phyloP scores from a whole-genome alignment of 1,284 basidiomycete species.

The Cystobasidium sp. region DNA sequence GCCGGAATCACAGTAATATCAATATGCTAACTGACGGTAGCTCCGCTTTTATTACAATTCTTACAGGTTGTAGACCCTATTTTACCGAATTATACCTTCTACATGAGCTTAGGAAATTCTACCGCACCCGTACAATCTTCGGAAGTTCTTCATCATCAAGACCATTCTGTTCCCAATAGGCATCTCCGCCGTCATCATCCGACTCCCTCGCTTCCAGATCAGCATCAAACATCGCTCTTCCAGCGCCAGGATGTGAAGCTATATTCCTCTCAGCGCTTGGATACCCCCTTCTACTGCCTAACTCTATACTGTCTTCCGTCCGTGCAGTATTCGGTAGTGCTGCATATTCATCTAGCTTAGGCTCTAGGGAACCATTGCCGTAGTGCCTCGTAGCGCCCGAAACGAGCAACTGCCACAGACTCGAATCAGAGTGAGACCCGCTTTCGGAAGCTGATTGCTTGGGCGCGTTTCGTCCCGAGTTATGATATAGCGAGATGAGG shows the following conservation, averaged over 20 bases:
- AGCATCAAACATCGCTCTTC: slow-evolving; percentile 3
- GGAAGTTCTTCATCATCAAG: not conserved
- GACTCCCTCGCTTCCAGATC: not conserved
- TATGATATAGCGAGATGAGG: slow-evolving; percentile 64
- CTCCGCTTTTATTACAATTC: too few relatives aligned
- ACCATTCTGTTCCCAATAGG: slow-evolving; percentile 4
- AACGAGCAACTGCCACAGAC: slow-evolving; percentile 4
- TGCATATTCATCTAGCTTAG: slow-evolving; percentile 7
- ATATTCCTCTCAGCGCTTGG: not conserved
- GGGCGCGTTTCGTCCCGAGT: slow-evolving; percentile 29
- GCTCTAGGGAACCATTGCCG: not conserved
- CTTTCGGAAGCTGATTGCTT: not conserved
- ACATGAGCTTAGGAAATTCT: too few relatives aligned
- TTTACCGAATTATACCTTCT: too few relatives aligned
- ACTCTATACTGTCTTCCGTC: slow-evolving; percentile 21
- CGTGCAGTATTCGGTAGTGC: not conserved
- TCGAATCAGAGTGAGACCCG: not conserved
- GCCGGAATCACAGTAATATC: too few relatives aligned
- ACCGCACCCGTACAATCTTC: not conserved
- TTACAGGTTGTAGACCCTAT: too few relatives aligned
- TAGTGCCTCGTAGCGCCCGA: slow-evolving; percentile 19
- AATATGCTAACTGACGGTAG: too few relatives aligned
- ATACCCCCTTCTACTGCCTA: not conserved
- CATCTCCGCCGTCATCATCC: slow-evolving; percentile 19
- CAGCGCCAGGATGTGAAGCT: not conserved